Conservation (phyloP, 1,284 basidiomycete genomes). For the Omphalotus olearius region DNA sequence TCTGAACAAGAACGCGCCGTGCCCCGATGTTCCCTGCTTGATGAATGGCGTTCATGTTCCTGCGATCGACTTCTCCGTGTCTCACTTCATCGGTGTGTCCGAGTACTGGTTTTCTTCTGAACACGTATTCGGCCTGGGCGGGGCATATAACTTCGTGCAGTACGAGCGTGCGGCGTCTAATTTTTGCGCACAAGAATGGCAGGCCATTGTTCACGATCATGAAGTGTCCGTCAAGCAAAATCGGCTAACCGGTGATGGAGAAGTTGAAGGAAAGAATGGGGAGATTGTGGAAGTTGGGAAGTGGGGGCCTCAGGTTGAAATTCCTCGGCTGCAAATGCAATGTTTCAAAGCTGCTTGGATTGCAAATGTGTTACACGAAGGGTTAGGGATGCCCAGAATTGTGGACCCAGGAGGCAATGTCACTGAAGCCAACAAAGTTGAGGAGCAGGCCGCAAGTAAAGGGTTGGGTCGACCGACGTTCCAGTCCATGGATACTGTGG, state of each 20-base stretch:
- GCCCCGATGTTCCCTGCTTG: constrained; percentile 84
- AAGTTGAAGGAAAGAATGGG: constrained; percentile 48
- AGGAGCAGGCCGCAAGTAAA: constrained; percentile 72
- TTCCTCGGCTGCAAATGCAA: constrained; percentile 89
- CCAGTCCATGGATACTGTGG: constrained; percentile 90
- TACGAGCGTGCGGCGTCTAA: constrained; percentile 90
- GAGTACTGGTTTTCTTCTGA: constrained; percentile 99
- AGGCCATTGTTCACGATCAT: constrained; percentile 68
- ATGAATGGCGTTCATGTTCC: constrained; percentile 97
- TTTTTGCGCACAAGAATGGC: constrained; percentile 85
- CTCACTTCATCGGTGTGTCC: constrained; percentile 95
- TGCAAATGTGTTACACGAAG: constrained; percentile 93
- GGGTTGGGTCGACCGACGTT: constrained; percentile 78
- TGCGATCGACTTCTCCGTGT: constrained; percentile 85
- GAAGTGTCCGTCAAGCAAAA: constrained; percentile 46
- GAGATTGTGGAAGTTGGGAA: constrained; percentile 59
- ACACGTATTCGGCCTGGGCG: constrained; percentile 92
- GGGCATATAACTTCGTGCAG: constrained; percentile 92
- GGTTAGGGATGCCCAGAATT: constrained; percentile 91
- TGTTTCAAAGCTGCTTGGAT: constrained; percentile 99
- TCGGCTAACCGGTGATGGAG: constrained; percentile 55
- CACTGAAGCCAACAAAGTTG: constrained; percentile 62
- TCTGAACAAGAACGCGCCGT: constrained; percentile 84
- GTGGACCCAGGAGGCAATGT: constrained; percentile 78
- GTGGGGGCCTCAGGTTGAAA: constrained; percentile 73